A percentile compares a stretch with the other conserved stretches of the same genome.
phyloP scores from a whole-genome alignment of 331 rosid genomes.

The Phaseolus coccineus region DNA sequence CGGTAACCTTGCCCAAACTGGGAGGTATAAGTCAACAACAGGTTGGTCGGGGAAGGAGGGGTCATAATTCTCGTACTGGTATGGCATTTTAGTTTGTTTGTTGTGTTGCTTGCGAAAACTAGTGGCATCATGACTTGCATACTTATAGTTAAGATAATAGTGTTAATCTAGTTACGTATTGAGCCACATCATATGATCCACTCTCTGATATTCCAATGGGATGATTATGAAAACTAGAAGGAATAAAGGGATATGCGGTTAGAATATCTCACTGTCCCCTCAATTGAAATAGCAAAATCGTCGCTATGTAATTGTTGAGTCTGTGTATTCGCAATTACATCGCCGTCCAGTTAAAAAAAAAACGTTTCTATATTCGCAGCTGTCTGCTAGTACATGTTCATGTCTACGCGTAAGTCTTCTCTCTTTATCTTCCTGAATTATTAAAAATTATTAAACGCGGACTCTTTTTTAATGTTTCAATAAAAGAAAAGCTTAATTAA shows the following conservation, averaged over 20 bases:
- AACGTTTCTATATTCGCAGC: neutral
- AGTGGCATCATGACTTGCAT: neutral
- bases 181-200: neutral
- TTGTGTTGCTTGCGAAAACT: slow-evolving; percentile 28
- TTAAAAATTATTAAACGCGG: neutral
- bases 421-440: neutral
- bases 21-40: slow-evolving; percentile 78
- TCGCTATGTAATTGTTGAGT: slow-evolving; percentile 43
- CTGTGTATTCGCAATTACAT: neutral
- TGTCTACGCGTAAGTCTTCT: neutral
- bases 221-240: slow-evolving; percentile 42
- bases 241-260: slow-evolving; percentile 55
- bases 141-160: slow-evolving; percentile 47
- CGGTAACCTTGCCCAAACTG: slow-evolving; percentile 71
- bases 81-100: slow-evolving; percentile 47
- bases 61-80: slow-evolving; percentile 69
- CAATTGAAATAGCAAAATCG: neutral
- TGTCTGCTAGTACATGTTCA: slow-evolving; percentile 11
- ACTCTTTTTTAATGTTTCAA: neutral
- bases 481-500: neutral
- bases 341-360: neutral
- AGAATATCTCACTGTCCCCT: slow-evolving; percentile 56
- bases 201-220: neutral
- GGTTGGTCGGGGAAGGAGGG: slow-evolving; percentile 87
- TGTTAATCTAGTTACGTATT: neutral